Conservation (phyloP, 768 basidiomycete genomes). For the Rhodotorula taiwanensis region DNA sequence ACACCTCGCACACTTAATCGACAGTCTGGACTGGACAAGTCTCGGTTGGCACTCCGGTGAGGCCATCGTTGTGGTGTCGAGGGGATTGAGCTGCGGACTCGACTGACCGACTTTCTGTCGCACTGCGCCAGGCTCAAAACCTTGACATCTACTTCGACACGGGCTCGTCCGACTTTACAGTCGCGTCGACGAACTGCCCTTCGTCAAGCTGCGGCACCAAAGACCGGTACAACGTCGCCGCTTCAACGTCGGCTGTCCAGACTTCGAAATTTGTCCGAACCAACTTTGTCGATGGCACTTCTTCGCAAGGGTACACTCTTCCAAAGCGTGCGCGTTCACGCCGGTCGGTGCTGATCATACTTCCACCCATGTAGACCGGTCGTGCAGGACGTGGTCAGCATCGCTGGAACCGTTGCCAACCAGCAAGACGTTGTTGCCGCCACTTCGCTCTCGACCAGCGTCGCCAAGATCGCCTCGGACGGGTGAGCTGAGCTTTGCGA, state of each 20-base stretch:
- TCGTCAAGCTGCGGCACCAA: slow-evolving; percentile 16
- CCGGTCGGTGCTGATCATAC: slow-evolving; percentile 22
- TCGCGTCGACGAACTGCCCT: slow-evolving; percentile 23
- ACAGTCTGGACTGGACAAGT: slow-evolving; percentile 29
- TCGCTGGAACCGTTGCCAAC: slow-evolving; percentile 20
- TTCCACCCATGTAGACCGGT: slow-evolving; percentile 23
- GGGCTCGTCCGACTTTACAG: slow-evolving; percentile 44
- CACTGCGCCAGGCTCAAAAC: slow-evolving; percentile 41
- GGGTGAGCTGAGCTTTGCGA: slow-evolving; percentile 8
- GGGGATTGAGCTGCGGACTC: no score
- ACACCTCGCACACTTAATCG: no score
- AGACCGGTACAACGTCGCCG: slow-evolving; percentile 30
- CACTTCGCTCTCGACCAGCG: slow-evolving; percentile 28
- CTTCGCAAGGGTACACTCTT: slow-evolving; percentile 8
- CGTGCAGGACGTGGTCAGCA: slow-evolving; percentile 33
- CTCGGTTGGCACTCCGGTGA: slow-evolving; percentile 24
- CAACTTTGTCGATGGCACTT: slow-evolving; percentile 40
- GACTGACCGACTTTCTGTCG: no score
- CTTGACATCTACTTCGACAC: slow-evolving; percentile 46
- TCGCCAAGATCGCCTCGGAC: slow-evolving; percentile 13
- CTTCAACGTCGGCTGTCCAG: slow-evolving; percentile 19
- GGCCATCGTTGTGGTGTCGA: background rate
- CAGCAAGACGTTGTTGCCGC: slow-evolving; percentile 35
- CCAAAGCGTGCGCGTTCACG: background rate
- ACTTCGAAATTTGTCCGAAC: slow-evolving; percentile 28